Evolutionary conservation across 345 rosid genomes (phyloP), one percentile per base, ranked within the genome.

Genomic region (Citrus maxima): DNA sequence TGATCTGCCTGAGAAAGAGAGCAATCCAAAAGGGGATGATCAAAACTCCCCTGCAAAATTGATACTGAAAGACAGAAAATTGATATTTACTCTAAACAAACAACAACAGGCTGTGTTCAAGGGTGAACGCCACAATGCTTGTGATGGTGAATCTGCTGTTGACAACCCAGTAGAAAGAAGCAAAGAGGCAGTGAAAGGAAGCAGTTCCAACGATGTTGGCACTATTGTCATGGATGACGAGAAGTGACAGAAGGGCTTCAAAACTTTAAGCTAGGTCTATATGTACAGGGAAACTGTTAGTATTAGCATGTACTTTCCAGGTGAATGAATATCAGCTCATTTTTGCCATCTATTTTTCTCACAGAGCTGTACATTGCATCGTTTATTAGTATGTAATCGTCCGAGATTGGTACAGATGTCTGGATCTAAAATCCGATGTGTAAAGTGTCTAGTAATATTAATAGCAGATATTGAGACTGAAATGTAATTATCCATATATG

Each of bases 291-390:
- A 38, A 66, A 77, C 37, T 67, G 55, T 24, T 16, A 25, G 72
- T 67, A 12, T 51, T 38, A 28, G 69, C 21, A 10, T 32, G 54
- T 65, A 49, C 54, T 49, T 22, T 55, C 8, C 37, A 67, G 56
- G 66, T 77, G 73, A 34, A 55, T 77, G 73, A 34, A 55, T 18
- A 28, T 77, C 55, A 25, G 73, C 79, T 77, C 73, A 35, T 54
- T 67, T 76, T 67, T 69, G 64, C 24, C 72, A 34, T 55, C 35
- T 21, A 34, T 18, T 16, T n/a, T 37, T 35, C 24, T 54, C 27
- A 54, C 22, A 67, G 67, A 67, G 79, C 79, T 77, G 73, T 67
- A 77, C 25, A 55, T 67, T 56, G 66, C 66, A 34, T 56, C 55
- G 25, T 69, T 67, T 24, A 7, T 37, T 35, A 28, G 59, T 32